Percentiles rank a stretch among this genome's conserved stretches.
phyloP scores from a whole-genome alignment of 2,329 filamentous ascomycete species.

The Fusarium anthophilum region DNA sequence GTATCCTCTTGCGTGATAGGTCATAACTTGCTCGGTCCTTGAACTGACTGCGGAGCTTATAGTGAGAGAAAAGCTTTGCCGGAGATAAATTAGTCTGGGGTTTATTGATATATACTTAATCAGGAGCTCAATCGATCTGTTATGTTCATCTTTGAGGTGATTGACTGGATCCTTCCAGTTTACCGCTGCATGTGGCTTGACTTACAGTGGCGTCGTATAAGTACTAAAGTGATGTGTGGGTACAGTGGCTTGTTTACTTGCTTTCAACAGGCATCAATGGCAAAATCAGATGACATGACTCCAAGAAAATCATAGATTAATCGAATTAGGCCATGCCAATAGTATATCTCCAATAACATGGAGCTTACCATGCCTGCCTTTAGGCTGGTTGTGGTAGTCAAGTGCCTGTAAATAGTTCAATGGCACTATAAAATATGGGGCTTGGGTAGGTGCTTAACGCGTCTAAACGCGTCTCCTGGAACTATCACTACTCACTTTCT shows the following conservation, averaged over 20 bases:
- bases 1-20: neutral
- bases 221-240: neutral
- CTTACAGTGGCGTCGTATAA: neutral
- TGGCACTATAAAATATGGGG: slow-evolving; percentile 3
- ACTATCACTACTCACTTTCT: neutral
- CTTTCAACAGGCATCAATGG: neutral
- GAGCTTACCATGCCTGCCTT: neutral
- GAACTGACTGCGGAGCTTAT: neutral
- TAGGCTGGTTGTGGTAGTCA: neutral
- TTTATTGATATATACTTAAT: neutral
- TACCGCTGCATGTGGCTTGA: neutral
- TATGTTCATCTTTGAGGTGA: neutral
- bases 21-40: neutral
- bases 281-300: neutral
- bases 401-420: neutral
- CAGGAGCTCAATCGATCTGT: neutral
- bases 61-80: neutral
- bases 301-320: neutral
- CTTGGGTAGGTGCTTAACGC: slow-evolving; percentile 28
- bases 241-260: neutral
- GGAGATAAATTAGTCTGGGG: neutral
- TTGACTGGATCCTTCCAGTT: neutral
- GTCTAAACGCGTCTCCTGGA: slow-evolving; percentile 31
- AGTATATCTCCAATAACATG: neutral
- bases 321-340: neutral